Base-by-base conservation (phyloP, 352 stramenopile genomes). In the Globisporangium cylindrosporum region DNA sequence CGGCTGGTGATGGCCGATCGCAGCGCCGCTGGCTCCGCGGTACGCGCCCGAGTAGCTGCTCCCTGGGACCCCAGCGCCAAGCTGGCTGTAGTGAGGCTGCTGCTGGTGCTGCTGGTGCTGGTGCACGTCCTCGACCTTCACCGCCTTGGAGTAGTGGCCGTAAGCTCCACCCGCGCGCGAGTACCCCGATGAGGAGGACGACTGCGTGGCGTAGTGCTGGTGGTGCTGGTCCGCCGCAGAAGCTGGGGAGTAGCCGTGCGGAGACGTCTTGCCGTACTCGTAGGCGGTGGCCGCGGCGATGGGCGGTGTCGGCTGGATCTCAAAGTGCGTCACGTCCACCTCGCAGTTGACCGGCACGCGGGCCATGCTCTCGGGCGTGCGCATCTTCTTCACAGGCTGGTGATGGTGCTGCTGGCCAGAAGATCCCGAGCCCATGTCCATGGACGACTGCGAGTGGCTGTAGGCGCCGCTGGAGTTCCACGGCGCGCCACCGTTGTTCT, bases 361-460 rank as follows among this genome's bases (percentile, higher is more conserved):
- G 1, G 46, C 46, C 54, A 57, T 72, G 62, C 67, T 73, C 70
- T 88, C 79, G 0, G 79, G 77, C 36, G 77, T 85, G 18, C 77
- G 77, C 76, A 84, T 82, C 70, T 88, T 88, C 73, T 84, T 84
- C n/a, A 59, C 49, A 58, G 55, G 62, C 59, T 78, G 70, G 29
- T 85, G 67, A 53, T 77, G 70, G 43, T 83, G 63, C 0, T 68
- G 34, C 18, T n/a, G 43, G 9, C 43, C 5, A 6, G 43, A 49
- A 49, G 43, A 49, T 5, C 43, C 7, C 18, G 43, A 22, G 8
- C 59, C 24, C 12, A 34, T 43, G 6, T 66, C 65, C 36, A 59
- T n/a, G 53, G 20, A 18, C 20, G 43, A 49, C 43, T 64, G 56
- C 48, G 51, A 32, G n/a, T 59, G 62, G 27, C 34, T 43, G 8